Percentiles rank a stretch among this genome's conserved stretches.
Conservation (phyloP, 1,139 yeast species). For the Yamadazyma songkhlaensis region DNA sequence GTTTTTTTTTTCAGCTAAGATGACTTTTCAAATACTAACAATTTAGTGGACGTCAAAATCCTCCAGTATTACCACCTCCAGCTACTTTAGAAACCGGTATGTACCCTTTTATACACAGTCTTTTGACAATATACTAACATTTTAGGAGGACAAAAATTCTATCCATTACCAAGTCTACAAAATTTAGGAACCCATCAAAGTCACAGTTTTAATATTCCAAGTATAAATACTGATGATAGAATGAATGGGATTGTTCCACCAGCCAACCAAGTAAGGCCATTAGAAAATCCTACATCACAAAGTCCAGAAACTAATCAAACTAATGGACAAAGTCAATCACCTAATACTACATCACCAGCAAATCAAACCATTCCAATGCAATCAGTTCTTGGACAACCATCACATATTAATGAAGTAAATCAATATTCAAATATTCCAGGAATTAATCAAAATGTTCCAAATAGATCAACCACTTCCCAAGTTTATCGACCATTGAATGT, state of each 20-base stretch:
- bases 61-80: conserved; percentile 58
- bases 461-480: conserved; percentile 45
- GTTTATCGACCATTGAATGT: conserved; percentile 87
- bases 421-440: conserved; percentile 25
- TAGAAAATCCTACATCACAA: not conserved
- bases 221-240: conserved; percentile 31
- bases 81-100: conserved; percentile 51
- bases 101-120: too few species aligned
- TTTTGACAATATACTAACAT: not conserved
- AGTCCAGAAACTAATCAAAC: not conserved
- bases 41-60: conserved; percentile 37
- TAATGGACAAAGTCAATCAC: not conserved
- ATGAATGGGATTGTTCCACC: conserved; percentile 1
- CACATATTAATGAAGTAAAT: conserved; percentile 14
- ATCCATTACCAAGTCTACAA: conserved; percentile 51
- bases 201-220: conserved; percentile 46
- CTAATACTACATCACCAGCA: conserved; percentile 7
- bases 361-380: conserved; percentile 2
- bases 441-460: conserved; percentile 38
- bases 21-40: conserved; percentile 31
- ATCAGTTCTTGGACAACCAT: not conserved
- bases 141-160: conserved; percentile 46
- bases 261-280: not conserved
- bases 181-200: conserved; percentile 46
- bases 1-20: too few species aligned